Base-by-base conservation (phyloP, 2,329 filamentous ascomycete genomes). In the Gnomoniopsis smithogilvyi region DNA sequence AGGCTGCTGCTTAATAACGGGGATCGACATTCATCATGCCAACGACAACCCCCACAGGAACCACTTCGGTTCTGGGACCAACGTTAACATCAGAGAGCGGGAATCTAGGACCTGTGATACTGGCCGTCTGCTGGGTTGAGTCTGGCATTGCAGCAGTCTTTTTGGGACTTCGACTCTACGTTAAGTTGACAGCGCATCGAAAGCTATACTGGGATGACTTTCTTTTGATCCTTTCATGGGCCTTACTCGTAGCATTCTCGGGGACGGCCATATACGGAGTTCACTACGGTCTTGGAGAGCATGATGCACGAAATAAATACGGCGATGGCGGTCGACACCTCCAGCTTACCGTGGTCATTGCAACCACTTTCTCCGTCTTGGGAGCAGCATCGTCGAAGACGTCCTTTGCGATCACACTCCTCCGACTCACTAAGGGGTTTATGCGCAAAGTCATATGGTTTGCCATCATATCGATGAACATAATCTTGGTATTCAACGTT, bases 341-440 rank as follows among this genome's bases (percentile, higher is more conserved):
- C 26, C 64, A 56, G 21, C 67, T 67, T 58, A 60, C 57, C 6
- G 30, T 66, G 19, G 64, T 65, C 45, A 51, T 65, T 6, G 61
- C 64, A 19, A 65, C 62, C 33, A 68, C 67, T 54, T 65, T 69
- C 54, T 70, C 68, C 15, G 66, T 72, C 51, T 59, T 70, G 17
- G 68, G 68, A 1, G 69, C 72, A 14, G 65, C 67, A 1, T 67
- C 66, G 62, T 73, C 71, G 64, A 76, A 76, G 64, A 74, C 72
- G 1, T 74, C 73, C 1, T 74, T 75, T 56, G 73, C 67, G 11
- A 61, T 74, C 21, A 74, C 72, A 6, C 66, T 75, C 43, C 67
- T 74, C 30, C 66, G 71, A 6, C 64, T 74, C 50, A 67, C 67
- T 21, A 63, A 59, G 36, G 65, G 69, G 26, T 65, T 67, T 63